Base-by-base conservation (phyloP, 768 basidiomycete genomes). In the Mycena floridula region DNA sequence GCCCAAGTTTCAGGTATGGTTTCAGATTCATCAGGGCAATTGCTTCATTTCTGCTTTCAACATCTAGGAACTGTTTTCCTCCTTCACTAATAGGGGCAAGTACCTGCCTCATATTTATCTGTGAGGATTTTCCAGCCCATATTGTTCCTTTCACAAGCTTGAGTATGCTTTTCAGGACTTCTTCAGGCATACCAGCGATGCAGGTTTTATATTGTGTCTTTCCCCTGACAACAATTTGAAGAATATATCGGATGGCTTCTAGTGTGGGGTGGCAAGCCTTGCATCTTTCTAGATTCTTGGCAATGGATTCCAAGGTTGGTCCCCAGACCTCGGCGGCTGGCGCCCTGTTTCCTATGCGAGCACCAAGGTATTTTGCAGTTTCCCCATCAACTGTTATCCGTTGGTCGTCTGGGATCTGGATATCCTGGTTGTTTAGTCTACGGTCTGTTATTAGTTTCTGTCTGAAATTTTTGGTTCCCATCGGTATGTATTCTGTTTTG, bases 401-500 rank as follows among this genome's bases (percentile, higher is more conserved):
- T 9, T 49, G 38, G 8, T 22, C 15, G 0, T 28, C 21, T 1
- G 40, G 35, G 9, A 51, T 21, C n/a, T 15, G 47, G 0, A 22
- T 15, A 13, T 47, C 27, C 18, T 26, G 12, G 7, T 11, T 15
- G n/a, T 43, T 15, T 6, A 45, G 24, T 40, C 36, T 27, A 16
- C 50, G 16, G 7, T 1, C 27, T 1, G 9, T 18, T 1, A 9
- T 18, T 2, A 53, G 42, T 4, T 9, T 20, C 13, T 27, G 25
- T 9, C 62, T 23, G 47, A 47, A 53, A 4, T 39, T 38, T 7
- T 37, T 22, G 0, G 26, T 23, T 0, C 67, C 64, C 0, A 67
- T 54, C 0, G 64, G 63, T 6, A 65, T 50, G 1, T 60, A 44
- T 27, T 64, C 60, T 2, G 63, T 66, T 43, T 66, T 66, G 0